phyloP scores from a whole-genome alignment of 192 early-diverging fungal genomes.

The Linnemannia hyalina region DNA sequence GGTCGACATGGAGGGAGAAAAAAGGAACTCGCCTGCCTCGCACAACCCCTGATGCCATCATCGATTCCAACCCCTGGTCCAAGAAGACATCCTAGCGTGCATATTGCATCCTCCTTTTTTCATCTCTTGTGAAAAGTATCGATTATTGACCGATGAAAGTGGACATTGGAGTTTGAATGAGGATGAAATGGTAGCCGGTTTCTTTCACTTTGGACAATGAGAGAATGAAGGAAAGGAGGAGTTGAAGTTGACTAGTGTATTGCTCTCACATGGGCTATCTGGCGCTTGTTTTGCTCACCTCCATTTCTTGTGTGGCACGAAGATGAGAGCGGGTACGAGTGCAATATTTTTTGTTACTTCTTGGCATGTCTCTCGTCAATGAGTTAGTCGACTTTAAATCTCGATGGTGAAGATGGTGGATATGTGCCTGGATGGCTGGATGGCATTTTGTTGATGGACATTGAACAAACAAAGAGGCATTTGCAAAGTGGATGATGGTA shows the following conservation, averaged over 20 bases:
- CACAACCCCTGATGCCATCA: neutral
- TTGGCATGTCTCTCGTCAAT: neutral
- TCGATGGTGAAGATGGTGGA: too few relatives aligned
- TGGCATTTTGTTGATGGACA: too few relatives aligned
- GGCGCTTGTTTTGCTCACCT: neutral
- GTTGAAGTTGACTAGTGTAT: neutral
- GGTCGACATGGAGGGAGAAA: too few relatives aligned
- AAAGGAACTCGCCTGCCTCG: neutral
- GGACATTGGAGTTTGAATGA: neutral
- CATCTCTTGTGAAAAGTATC: neutral
- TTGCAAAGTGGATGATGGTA: too few relatives aligned
- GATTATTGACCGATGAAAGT: neutral
- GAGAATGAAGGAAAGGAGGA: too few relatives aligned
- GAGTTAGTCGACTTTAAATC: neutral
- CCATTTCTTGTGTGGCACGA: neutral
- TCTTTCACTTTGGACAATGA: too few relatives aligned
- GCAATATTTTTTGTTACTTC: neutral
- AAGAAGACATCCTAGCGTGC: neutral
- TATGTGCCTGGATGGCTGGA: too few relatives aligned
- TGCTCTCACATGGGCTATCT: constrained; percentile 7
- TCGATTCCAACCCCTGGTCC: neutral
- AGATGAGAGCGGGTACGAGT: neutral
- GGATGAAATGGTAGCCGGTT: too few relatives aligned
- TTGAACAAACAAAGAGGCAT: too few relatives aligned
- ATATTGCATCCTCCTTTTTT: neutral